These are phyloP conservation scores for Beauveria australis DNA, from an alignment of 2,329 filamentous ascomycete species.

Conservation along the genomic window DNA sequence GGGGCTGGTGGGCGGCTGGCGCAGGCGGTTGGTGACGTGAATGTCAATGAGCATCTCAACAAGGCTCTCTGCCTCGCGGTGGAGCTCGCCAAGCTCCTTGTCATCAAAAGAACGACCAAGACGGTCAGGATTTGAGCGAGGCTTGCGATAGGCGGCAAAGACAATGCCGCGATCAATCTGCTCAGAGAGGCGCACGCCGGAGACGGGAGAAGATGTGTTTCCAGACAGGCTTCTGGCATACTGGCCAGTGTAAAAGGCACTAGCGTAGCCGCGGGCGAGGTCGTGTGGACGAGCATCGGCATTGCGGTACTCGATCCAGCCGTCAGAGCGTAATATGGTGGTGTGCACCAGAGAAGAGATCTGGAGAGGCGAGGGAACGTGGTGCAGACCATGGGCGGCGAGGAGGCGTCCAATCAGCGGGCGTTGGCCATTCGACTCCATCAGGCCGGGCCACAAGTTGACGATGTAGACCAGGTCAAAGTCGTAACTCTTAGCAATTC, in stretches of 20 bases:
- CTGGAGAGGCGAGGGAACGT: conserved; percentile 42
- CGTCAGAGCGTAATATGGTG: conserved; percentile 38
- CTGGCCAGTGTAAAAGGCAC: conserved; percentile 42
- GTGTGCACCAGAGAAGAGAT: conserved; percentile 42
- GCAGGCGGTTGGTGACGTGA: conserved; percentile 31
- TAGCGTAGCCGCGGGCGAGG: conserved; percentile 44
- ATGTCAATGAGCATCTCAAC: conserved; percentile 46
- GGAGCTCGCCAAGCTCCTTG: conserved; percentile 37
- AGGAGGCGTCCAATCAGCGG: conserved; percentile 42
- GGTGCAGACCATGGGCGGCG: conserved; percentile 45
- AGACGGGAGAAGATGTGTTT: conserved; percentile 19
- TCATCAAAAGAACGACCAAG: conserved; percentile 26
- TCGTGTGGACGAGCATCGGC: conserved; percentile 33
- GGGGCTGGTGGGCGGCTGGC: conserved; percentile 20
- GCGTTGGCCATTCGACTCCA: conserved; percentile 1
- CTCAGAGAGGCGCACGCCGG: conserved; percentile 17
- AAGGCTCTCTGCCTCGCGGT: conserved; percentile 42
- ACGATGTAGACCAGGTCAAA: conserved; percentile 53
- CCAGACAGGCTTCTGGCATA: conserved; percentile 22
- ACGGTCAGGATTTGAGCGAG: conserved; percentile 29
- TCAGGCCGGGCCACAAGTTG: conserved; percentile 44
- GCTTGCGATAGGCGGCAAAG: conserved; percentile 47
- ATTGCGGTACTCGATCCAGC: conserved; percentile 46
- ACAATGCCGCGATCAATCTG: conserved; percentile 43
- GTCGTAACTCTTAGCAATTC: conserved; percentile 47